Evolutionary conservation across 2,329 filamentous ascomycete species (phyloP).

Genomic region (Fusarium hainanense): DNA sequence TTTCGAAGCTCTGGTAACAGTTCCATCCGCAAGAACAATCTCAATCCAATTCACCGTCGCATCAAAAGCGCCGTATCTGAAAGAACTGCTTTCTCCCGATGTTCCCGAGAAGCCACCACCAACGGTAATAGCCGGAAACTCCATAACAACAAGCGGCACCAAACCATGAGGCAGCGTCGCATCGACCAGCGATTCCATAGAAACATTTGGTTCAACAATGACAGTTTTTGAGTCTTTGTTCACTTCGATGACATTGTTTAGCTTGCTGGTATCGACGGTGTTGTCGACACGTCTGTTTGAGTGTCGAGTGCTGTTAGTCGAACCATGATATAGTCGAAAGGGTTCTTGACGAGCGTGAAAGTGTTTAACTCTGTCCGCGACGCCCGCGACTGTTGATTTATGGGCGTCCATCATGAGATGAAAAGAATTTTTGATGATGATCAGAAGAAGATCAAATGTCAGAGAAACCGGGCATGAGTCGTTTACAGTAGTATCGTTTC

Average conservation of each 20-base stretch:
- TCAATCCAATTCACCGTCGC: slow-evolving; percentile 70
- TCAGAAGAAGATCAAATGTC: background rate
- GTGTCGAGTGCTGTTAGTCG: slow-evolving; percentile 79
- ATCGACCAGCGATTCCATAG: slow-evolving; percentile 72
- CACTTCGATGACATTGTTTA: slow-evolving; percentile 71
- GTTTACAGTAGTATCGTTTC: slow-evolving; percentile 28
- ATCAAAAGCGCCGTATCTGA: slow-evolving; percentile 74
- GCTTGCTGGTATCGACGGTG: slow-evolving; percentile 73
- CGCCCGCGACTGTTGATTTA: slow-evolving; percentile 55
- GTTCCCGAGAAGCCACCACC: slow-evolving; percentile 75
- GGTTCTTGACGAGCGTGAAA: slow-evolving; percentile 60
- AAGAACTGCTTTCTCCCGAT: slow-evolving; percentile 75
- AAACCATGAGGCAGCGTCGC: slow-evolving; percentile 66
- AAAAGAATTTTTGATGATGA: background rate
- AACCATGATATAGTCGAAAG: slow-evolving; percentile 82
- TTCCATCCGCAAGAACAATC: slow-evolving; percentile 72
- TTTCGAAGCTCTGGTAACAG: slow-evolving; percentile 65
- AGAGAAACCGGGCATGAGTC: slow-evolving; percentile 26
- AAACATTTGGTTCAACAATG: slow-evolving; percentile 76
- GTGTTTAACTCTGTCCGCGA: slow-evolving; percentile 57
- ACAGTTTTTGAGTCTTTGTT: slow-evolving; percentile 65
- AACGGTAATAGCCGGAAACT: slow-evolving; percentile 78
- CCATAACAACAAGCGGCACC: slow-evolving; percentile 75
- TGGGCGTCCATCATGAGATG: slow-evolving; percentile 56
- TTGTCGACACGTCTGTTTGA: slow-evolving; percentile 61